Evolutionary conservation across 108 stramenopile genomes (phyloP).

Genomic region (Tribonema minus): DNA sequence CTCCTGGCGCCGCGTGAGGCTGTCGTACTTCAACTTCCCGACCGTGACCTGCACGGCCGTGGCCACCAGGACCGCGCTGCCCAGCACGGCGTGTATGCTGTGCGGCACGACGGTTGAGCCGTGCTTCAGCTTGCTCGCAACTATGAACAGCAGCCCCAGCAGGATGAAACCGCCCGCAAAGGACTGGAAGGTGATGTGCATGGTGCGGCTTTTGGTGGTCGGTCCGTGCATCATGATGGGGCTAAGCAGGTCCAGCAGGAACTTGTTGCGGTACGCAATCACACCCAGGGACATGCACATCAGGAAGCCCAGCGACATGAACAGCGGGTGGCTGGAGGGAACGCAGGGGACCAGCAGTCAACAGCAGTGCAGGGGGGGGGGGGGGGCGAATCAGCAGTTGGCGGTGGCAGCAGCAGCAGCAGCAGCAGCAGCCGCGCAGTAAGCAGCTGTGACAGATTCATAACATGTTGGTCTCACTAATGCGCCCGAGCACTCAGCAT

Average conservation of each 20-base stretch:
- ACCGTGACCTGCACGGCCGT: constrained; percentile 29
- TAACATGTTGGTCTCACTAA: not conserved
- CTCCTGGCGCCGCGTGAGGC: constrained; percentile 20
- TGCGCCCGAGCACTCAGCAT: no score
- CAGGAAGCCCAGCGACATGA: constrained; percentile 33
- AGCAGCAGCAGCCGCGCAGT: not conserved
- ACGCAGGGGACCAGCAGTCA: not conserved
- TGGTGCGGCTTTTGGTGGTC: constrained; percentile 34
- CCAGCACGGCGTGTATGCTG: constrained; percentile 13
- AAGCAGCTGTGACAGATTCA: not conserved
- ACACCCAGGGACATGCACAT: constrained; percentile 30
- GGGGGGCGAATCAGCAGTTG: not conserved
- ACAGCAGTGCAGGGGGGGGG: not conserved
- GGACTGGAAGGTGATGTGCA: constrained; percentile 23
- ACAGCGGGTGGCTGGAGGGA: constrained; percentile 17
- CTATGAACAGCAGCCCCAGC: constrained; percentile 21
- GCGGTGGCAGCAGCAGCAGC: not conserved
- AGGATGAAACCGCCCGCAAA: constrained; percentile 5
- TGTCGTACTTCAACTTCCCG: constrained; percentile 14
- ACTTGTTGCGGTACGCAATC: constrained; percentile 26
- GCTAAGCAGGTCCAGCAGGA: constrained; percentile 25
- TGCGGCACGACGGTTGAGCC: constrained; percentile 31
- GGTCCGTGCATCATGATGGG: constrained; percentile 39
- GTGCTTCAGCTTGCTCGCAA: constrained; percentile 13
- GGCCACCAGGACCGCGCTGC: constrained; percentile 17